A percentile compares a stretch with the other conserved stretches of the same genome.
These are phyloP conservation scores for Hirsutella minnesotensis DNA, from an alignment of 2,329 filamentous ascomycete species.

Conservation along the genomic window DNA sequence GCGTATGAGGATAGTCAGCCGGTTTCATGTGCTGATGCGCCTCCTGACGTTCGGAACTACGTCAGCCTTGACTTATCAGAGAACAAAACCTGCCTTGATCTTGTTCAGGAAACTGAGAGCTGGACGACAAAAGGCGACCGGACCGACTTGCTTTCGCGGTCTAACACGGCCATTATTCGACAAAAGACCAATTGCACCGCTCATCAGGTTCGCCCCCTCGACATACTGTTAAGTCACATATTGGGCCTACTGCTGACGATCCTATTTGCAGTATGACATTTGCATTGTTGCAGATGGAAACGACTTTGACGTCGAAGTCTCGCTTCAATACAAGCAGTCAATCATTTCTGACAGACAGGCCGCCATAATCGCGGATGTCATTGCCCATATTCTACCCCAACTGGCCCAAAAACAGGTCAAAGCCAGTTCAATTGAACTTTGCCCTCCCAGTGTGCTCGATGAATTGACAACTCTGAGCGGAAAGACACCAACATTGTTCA, in stretches of 20 bases:
- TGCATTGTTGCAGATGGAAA: background rate
- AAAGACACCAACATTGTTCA: background rate
- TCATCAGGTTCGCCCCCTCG: too few species aligned
- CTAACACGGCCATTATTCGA: too few species aligned
- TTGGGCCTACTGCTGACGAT: too few species aligned
- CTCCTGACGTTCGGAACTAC: background rate
- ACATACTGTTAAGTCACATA: too few species aligned
- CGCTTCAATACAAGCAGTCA: background rate
- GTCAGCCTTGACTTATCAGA: background rate
- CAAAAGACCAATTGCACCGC: too few species aligned
- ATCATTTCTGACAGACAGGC: conserved; percentile 1
- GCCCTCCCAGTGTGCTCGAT: background rate
- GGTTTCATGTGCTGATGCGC: background rate
- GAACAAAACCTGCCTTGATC: too few species aligned
- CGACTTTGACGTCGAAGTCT: background rate
- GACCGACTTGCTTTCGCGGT: background rate
- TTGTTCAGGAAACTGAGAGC: too few species aligned
- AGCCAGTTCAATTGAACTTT: background rate
- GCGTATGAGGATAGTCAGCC: background rate
- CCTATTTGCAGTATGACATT: background rate
- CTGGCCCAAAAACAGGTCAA: background rate
- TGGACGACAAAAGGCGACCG: too few species aligned
- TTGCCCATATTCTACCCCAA: background rate
- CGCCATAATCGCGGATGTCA: background rate
- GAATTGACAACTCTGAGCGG: background rate